Percentiles rank a stretch among this genome's conserved stretches.
phyloP scores from a whole-genome alignment of 140 eudicot genomes.

The Senecio squalidus region DNA sequence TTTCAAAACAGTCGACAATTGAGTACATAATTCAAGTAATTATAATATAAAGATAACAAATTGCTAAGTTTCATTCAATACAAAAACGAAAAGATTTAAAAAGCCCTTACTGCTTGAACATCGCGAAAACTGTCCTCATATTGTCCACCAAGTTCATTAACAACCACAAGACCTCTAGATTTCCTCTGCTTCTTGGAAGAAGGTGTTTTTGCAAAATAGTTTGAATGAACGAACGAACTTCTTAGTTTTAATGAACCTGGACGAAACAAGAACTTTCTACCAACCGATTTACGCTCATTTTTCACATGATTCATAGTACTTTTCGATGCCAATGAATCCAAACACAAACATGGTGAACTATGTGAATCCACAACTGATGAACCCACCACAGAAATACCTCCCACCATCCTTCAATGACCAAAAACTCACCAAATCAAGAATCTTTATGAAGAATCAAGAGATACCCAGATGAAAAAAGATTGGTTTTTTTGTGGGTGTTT shows the following conservation, averaged over 20 bases:
- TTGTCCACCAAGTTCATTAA: constrained; percentile 75
- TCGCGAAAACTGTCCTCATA: constrained; percentile 86
- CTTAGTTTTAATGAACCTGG: constrained; percentile 51
- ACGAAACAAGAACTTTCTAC: constrained; percentile 36
- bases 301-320: constrained; percentile 34
- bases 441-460: constrained; percentile 26
- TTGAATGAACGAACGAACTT: constrained; percentile 51
- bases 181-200: constrained; percentile 30
- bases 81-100: neutral
- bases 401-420: constrained; percentile 53
- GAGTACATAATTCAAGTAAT: neutral
- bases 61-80: neutral
- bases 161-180: constrained; percentile 54
- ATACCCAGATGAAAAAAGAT: constrained; percentile 27
- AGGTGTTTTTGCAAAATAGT: constrained; percentile 35
- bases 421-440: constrained; percentile 16
- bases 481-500: constrained; percentile 30
- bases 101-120: constrained; percentile 66
- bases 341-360: constrained; percentile 62
- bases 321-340: constrained; percentile 57
- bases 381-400: constrained; percentile 71
- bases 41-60: neutral
- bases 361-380: constrained; percentile 70
- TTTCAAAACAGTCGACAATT: neutral
- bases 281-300: constrained; percentile 35